Evolutionary conservation across 805 yeast genomes (phyloP).

Genomic region (Wickerhamomyces queroliae): DNA sequence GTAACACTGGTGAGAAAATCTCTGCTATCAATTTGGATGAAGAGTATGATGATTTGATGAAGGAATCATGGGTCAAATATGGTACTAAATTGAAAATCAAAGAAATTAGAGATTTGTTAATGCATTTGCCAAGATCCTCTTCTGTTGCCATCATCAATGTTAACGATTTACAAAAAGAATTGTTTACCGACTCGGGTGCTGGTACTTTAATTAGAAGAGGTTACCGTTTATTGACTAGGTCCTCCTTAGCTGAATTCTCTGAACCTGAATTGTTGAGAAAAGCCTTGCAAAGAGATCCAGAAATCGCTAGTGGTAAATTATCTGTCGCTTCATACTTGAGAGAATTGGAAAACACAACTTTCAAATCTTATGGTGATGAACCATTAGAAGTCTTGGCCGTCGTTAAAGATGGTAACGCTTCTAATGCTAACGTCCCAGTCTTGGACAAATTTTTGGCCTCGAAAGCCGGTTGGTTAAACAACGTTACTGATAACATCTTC

Average conservation of each 20-base stretch:
- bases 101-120: constrained; percentile 91
- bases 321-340: constrained; percentile 81
- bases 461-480: constrained; percentile 93
- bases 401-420: constrained; percentile 45
- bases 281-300: constrained; percentile 74
- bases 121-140: constrained; percentile 92
- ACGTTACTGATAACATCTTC: constrained; percentile 93
- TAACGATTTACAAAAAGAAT: constrained; percentile 90
- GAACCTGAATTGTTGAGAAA: constrained; percentile 73
- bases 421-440: constrained; percentile 44
- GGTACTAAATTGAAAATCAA: constrained; percentile 97
- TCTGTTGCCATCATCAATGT: constrained; percentile 97
- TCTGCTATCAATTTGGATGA: constrained; percentile 91
- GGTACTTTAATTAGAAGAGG: constrained; percentile 99
- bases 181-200: constrained; percentile 98
- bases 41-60: constrained; percentile 85
- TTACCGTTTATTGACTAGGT: constrained; percentile 73
- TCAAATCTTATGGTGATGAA: constrained; percentile 89
- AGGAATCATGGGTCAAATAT: constrained; percentile 96
- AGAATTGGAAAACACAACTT: constrained; percentile 52
- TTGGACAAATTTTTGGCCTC: constrained; percentile 85
- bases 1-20: constrained; percentile 84
- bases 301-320: constrained; percentile 59
- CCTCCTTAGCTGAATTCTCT: constrained; percentile 59
- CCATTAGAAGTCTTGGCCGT: constrained; percentile 93